Percentiles rank a stretch among this genome's conserved stretches.
phyloP scores from a whole-genome alignment of 345 rosid species.

The Kandelia obovata region DNA sequence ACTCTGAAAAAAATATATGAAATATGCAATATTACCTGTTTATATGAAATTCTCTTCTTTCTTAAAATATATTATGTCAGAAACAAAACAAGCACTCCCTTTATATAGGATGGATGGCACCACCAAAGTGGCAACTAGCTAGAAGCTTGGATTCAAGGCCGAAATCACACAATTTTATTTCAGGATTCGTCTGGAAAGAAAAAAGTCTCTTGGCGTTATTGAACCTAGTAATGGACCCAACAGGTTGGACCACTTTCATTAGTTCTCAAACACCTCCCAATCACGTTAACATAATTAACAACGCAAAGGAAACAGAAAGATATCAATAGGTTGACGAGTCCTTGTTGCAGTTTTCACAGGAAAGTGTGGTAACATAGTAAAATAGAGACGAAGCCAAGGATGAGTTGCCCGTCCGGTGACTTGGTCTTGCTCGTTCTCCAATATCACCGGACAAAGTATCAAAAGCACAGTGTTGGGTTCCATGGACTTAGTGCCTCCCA shows the following conservation, averaged over 20 bases:
- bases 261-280: neutral
- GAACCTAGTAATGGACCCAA: neutral
- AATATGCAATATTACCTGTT: too few species aligned
- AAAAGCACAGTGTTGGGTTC: slow-evolving; percentile 30
- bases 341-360: neutral
- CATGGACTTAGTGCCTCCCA: slow-evolving; percentile 15
- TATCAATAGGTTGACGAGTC: neutral
- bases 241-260: neutral
- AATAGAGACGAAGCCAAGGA: slow-evolving; percentile 52
- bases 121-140: too few species aligned
- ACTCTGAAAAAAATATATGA: too few species aligned
- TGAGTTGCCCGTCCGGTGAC: slow-evolving; percentile 46
- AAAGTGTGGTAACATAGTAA: neutral
- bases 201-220: neutral
- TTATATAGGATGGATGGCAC: too few species aligned
- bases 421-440: neutral
- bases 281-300: neutral
- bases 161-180: neutral
- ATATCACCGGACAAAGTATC: slow-evolving; percentile 28
- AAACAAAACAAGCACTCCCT: too few species aligned
- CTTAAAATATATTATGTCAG: too few species aligned
- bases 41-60: too few species aligned
- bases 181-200: neutral
- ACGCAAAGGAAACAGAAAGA: neutral
- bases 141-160: neutral